Percentiles rank a stretch among this genome's conserved stretches.
Evolutionary conservation across 352 stramenopile species (phyloP).

Genomic region (Phytophthora parvispora): DNA sequence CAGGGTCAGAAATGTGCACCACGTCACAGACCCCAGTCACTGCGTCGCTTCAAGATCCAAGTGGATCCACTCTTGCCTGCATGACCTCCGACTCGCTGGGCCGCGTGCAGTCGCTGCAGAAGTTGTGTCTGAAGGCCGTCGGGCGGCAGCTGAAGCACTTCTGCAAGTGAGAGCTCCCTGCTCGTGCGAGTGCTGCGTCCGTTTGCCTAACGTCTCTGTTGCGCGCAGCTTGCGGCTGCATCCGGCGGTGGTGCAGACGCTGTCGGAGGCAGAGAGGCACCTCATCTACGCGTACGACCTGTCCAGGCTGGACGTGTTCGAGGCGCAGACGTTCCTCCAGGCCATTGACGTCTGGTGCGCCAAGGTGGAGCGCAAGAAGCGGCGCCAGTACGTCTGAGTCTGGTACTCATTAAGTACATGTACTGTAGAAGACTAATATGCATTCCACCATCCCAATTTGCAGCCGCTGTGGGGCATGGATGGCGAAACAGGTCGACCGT

Average conservation of each 20-base stretch:
- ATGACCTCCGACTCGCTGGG: neutral
- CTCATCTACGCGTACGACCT: slow-evolving; percentile 36
- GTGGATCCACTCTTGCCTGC: neutral
- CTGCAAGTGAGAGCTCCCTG: slow-evolving; percentile 33
- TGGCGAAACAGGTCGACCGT: slow-evolving; percentile 7
- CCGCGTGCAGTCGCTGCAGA: slow-evolving; percentile 33
- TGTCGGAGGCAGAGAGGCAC: slow-evolving; percentile 23
- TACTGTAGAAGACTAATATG: too few species aligned
- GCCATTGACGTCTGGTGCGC: slow-evolving; percentile 13
- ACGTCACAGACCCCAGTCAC: neutral
- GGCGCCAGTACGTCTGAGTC: neutral
- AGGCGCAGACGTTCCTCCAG: slow-evolving; percentile 29
- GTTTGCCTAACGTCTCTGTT: too few species aligned
- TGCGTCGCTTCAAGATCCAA: slow-evolving; percentile 25
- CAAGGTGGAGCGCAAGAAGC: slow-evolving; percentile 14
- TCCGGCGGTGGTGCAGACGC: neutral
- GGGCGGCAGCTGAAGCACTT: slow-evolving; percentile 38
- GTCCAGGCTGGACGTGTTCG: slow-evolving; percentile 34
- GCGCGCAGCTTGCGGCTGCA: slow-evolving; percentile 15
- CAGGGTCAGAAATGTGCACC: neutral
- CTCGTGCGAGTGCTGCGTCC: too few species aligned
- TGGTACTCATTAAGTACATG: too few species aligned
- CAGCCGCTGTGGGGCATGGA: neutral
- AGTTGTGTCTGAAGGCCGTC: slow-evolving; percentile 40
- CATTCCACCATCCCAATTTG: too few species aligned